Evolutionary conservation across 768 basidiomycete species (phyloP), one percentile per base, ranked within the genome.

Genomic region (Auriscalpium orientale): DNA sequence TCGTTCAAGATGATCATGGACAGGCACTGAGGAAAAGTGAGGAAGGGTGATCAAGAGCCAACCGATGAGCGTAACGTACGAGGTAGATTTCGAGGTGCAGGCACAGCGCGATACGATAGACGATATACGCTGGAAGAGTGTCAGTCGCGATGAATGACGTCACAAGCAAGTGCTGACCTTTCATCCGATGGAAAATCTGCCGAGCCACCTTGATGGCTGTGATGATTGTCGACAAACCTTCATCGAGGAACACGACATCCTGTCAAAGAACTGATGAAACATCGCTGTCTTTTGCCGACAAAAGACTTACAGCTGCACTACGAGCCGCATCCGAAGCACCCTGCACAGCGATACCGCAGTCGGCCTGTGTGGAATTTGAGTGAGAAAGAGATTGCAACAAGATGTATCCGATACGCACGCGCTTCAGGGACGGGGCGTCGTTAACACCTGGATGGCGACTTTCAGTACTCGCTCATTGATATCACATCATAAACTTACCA

Each of bases 121-220:
- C 70, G 55, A 77, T 72, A 60, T 77, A 78, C 2, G 75, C 75
- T 65, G 72, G 67, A 68, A 73, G 70, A 38, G 67, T 38, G 18
- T 37, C 15, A 37, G 16, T n/a, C 15, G 37, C 20, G 15, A 34
- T 38, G 36, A 18, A 13, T 28, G 18, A 18, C 18, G 68, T 58
- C 69, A 67, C 55, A 66, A 56, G 68, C 13, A 70, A 51, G 68
- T 63, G 53, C 60, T 65, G 68, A 51, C 72, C 74, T 64, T 73
- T 72, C 76, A 74, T 73, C 47, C 77, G 70, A 58, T 78, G 76
- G 68, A 79, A 79, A 60, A 79, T 79, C 62, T 77, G 74, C 21
- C 77, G 68, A 2, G 77, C 74, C 4, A 75, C 76, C 62, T 77
- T 77, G 67, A 79, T 76, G 49, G 72, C 65, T 8, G 74, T 76